Percentiles rank a stretch among this genome's conserved stretches.
Conservation (phyloP, 345 rosid genomes). For the Combretum micranthum region DNA sequence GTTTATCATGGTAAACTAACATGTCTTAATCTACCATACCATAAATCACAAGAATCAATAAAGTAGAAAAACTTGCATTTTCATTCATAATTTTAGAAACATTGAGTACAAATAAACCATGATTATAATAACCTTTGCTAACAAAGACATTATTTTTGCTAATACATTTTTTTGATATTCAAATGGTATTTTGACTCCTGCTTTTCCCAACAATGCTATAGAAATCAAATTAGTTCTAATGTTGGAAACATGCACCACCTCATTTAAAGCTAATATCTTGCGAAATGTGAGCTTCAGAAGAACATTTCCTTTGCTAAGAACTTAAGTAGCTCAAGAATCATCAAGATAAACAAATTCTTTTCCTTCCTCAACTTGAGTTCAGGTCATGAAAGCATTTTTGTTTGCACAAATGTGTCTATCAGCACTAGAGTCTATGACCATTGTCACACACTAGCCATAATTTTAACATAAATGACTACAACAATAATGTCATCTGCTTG, state of each 20-base stretch:
- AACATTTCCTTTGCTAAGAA: neutral
- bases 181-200: neutral
- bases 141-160: neutral
- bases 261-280: neutral
- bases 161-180: neutral
- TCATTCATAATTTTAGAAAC: too few relatives aligned
- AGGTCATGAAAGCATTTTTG: neutral
- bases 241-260: too few relatives aligned
- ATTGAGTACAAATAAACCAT: too few relatives aligned
- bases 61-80: neutral
- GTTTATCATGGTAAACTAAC: neutral
- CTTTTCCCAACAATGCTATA: neutral
- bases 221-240: neutral
- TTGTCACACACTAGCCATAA: too few relatives aligned
- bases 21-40: neutral
- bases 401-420: neutral
- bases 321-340: slow-evolving; percentile 1
- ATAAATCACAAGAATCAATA: neutral
- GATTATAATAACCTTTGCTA: neutral
- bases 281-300: neutral
- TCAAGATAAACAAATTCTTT: too few relatives aligned
- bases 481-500: too few relatives aligned
- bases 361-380: neutral
- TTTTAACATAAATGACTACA: too few relatives aligned
- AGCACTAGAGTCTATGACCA: neutral